These are phyloP conservation scores for Xerocomellus dryophilus DNA, from an alignment of 768 basidiomycete species.

Conservation along the genomic window DNA sequence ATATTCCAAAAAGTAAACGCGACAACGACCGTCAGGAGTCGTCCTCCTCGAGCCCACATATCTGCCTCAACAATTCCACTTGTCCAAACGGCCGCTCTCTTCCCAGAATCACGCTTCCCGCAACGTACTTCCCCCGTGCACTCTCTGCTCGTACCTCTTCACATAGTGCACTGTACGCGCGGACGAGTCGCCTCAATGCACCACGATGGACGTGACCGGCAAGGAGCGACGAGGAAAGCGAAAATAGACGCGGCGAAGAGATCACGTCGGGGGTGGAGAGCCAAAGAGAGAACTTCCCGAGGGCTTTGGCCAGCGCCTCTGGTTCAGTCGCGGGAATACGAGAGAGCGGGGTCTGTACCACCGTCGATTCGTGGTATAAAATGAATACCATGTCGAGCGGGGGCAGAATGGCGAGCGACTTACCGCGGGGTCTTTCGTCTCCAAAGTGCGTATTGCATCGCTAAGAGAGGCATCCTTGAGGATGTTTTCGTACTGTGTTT, in stretches of 20 bases:
- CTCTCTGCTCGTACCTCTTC: slow-evolving; percentile 75
- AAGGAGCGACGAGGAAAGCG: slow-evolving; percentile 64
- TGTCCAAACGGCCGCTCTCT: slow-evolving; percentile 84
- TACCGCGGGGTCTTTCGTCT: slow-evolving; percentile 25
- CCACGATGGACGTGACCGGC: slow-evolving; percentile 71
- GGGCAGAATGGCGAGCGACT: neutral
- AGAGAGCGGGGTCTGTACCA: slow-evolving; percentile 66
- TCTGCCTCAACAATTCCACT: slow-evolving; percentile 67
- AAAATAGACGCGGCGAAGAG: slow-evolving; percentile 74
- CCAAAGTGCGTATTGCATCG: slow-evolving; percentile 21
- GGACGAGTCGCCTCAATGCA: slow-evolving; percentile 64
- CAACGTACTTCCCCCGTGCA: slow-evolving; percentile 64
- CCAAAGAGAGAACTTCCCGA: slow-evolving; percentile 78
- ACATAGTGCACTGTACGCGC: slow-evolving; percentile 70
- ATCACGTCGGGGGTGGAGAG: slow-evolving; percentile 79
- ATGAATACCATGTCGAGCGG: neutral
- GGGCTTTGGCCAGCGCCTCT: slow-evolving; percentile 54
- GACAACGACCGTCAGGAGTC: neutral
- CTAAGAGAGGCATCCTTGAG: slow-evolving; percentile 29
- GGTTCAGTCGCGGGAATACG: slow-evolving; percentile 62
- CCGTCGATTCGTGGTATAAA: neutral
- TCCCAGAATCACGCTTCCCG: slow-evolving; percentile 80
- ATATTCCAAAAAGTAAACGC: no score
- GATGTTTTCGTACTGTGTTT: slow-evolving; percentile 18
- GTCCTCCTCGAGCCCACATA: slow-evolving; percentile 65